Evolutionary conservation across 2,329 filamentous ascomycete species (phyloP).

Genomic region (Xylariaceae sp.): DNA sequence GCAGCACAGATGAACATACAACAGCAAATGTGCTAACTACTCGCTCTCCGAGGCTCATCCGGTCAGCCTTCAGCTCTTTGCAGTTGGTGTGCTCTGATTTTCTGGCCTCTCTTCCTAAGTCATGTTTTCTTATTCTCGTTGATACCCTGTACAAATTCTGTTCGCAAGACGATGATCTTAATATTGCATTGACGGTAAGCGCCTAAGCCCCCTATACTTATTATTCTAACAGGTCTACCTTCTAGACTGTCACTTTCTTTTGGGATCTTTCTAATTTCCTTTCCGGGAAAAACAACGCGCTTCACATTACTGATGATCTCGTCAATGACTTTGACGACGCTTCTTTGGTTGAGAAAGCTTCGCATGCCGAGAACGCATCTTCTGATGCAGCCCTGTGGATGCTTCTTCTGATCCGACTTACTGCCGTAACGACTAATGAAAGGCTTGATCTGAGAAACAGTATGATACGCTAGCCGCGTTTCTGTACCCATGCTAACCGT

Average conservation of each 20-base stretch:
- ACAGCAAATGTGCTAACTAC: constrained; percentile 52
- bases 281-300: constrained; percentile 62
- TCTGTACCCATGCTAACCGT: constrained; percentile 42
- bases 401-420: constrained; percentile 73
- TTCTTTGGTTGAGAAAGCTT: constrained; percentile 62
- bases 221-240: constrained; percentile 24
- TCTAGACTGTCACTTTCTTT: constrained; percentile 86
- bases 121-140: constrained; percentile 77
- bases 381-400: constrained; percentile 80
- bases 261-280: constrained; percentile 95
- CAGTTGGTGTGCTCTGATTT: constrained; percentile 97
- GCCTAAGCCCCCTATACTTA: neutral
- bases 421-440: constrained; percentile 72
- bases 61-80: constrained; percentile 85
- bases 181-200: constrained; percentile 87
- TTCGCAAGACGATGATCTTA: constrained; percentile 87
- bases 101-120: constrained; percentile 71
- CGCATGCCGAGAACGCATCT: constrained; percentile 61
- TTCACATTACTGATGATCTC: constrained; percentile 63
- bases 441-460: constrained; percentile 81
- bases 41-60: constrained; percentile 75
- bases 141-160: constrained; percentile 90
- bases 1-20: constrained; percentile 37
- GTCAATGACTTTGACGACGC: constrained; percentile 62
- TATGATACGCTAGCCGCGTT: constrained; percentile 36